phyloP scores from a whole-genome alignment of 495 filamentous ascomycete genomes.

The Pseudoneurospora amorphoporcata region DNA sequence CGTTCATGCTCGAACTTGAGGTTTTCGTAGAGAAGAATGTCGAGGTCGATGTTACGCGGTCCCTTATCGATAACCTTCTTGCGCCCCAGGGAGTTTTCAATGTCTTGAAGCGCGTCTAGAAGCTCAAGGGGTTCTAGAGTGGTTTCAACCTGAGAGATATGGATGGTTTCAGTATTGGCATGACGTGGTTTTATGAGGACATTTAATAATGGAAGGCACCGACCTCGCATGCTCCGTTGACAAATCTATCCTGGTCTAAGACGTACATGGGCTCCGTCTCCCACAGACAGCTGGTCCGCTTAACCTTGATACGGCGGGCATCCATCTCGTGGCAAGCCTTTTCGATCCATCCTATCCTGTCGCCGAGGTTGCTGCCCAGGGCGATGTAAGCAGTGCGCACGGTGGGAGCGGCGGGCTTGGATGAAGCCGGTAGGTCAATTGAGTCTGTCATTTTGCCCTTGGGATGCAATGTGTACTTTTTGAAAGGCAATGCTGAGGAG shows the following conservation, averaged over 20 bases:
- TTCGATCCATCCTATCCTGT: slow-evolving; percentile 75
- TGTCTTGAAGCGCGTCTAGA: slow-evolving; percentile 67
- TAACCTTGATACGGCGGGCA: slow-evolving; percentile 55
- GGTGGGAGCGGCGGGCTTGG: slow-evolving; percentile 1
- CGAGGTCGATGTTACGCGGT: slow-evolving; percentile 85
- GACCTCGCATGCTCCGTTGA: slow-evolving; percentile 94
- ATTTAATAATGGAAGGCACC: slow-evolving; percentile 19
- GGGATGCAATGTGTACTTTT: slow-evolving; percentile 15
- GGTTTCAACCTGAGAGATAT: slow-evolving; percentile 68
- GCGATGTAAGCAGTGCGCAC: slow-evolving; percentile 62
- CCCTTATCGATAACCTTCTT: slow-evolving; percentile 86
- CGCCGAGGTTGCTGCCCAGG: slow-evolving; percentile 86
- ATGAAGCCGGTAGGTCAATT: neutral
- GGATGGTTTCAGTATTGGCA: slow-evolving; percentile 2
- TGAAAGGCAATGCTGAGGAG: slow-evolving; percentile 8
- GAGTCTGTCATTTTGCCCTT: slow-evolving; percentile 3
- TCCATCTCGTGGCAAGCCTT: slow-evolving; percentile 69
- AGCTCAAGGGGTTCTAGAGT: slow-evolving; percentile 61
- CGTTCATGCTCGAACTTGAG: slow-evolving; percentile 53
- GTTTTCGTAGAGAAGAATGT: slow-evolving; percentile 82
- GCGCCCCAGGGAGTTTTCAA: slow-evolving; percentile 69
- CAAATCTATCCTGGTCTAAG: slow-evolving; percentile 71
- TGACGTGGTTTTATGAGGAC: neutral
- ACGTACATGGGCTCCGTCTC: slow-evolving; percentile 97
- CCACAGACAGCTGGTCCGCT: slow-evolving; percentile 78